Percentiles rank a stretch among this genome's conserved stretches.
phyloP scores from a whole-genome alignment of 2,329 filamentous ascomycete genomes.

The Geosmithia flava region DNA sequence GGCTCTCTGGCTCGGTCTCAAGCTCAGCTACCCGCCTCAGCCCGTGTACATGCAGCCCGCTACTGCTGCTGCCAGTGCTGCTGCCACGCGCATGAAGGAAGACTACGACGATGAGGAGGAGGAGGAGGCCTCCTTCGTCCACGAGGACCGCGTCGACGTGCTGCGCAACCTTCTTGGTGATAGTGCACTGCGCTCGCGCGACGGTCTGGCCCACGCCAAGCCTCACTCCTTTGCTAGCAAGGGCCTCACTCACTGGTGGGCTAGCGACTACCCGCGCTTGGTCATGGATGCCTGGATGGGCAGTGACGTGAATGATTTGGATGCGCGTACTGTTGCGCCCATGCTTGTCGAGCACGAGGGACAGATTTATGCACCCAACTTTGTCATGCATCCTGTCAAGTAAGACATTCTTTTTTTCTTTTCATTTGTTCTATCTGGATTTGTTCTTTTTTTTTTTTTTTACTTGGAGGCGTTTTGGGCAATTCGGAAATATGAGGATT shows the following conservation, averaged over 20 bases:
- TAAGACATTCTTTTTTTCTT: not conserved
- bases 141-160: not conserved
- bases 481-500: too few relatives aligned
- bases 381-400: slow-evolving; percentile 24
- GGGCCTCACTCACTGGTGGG: slow-evolving; percentile 19
- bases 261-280: slow-evolving; percentile 15
- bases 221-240: slow-evolving; percentile 10
- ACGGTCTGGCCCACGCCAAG: slow-evolving; percentile 12
- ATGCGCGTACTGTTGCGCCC: slow-evolving; percentile 10
- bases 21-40: slow-evolving; percentile 21
- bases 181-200: slow-evolving; percentile 10
- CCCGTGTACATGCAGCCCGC: slow-evolving; percentile 16
- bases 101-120: slow-evolving; percentile 5
- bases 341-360: slow-evolving; percentile 15
- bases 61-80: not conserved
- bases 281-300: slow-evolving; percentile 20
- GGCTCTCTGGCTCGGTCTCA: slow-evolving; percentile 24
- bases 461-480: too few relatives aligned
- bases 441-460: not conserved
- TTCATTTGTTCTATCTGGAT: not conserved
- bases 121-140: slow-evolving; percentile 2
- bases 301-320: slow-evolving; percentile 2
- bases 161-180: slow-evolving; percentile 15
- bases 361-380: slow-evolving; percentile 18
- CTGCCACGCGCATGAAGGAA: not conserved